Percentiles rank a stretch among this genome's conserved stretches.
phyloP scores from a whole-genome alignment of 108 stramenopile genomes.

The Fragilaria crotonensis region DNA sequence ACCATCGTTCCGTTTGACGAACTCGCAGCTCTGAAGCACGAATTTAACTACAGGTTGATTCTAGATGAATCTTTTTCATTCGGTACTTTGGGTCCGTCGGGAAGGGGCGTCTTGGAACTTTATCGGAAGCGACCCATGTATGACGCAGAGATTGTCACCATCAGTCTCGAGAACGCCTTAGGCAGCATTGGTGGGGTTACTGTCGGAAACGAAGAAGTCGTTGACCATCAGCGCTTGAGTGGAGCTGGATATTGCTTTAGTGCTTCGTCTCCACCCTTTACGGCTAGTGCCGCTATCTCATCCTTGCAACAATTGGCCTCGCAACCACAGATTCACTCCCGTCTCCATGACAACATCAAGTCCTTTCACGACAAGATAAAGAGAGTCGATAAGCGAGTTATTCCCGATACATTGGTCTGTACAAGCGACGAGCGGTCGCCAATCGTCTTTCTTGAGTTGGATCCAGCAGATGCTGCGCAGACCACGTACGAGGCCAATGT shows the following conservation, averaged over 20 bases:
- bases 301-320: slow-evolving; percentile 34
- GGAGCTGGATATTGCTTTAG: slow-evolving; percentile 99
- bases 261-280: slow-evolving; percentile 96
- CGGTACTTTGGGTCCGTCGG: slow-evolving; percentile 84
- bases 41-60: slow-evolving; percentile 89
- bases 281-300: slow-evolving; percentile 68
- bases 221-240: slow-evolving; percentile 95
- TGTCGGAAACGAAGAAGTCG: slow-evolving; percentile 92
- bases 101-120: slow-evolving; percentile 77
- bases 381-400: not conserved
- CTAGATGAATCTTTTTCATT: slow-evolving; percentile 94
- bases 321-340: slow-evolving; percentile 13
- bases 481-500: slow-evolving; percentile 39
- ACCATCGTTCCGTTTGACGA: slow-evolving; percentile 85
- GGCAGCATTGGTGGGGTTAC: slow-evolving; percentile 95
- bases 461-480: slow-evolving; percentile 33
- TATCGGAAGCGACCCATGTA: slow-evolving; percentile 50
- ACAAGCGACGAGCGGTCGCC: slow-evolving; percentile 70
- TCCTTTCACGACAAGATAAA: slow-evolving; percentile 38
- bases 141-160: slow-evolving; percentile 88
- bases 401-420: slow-evolving; percentile 37
- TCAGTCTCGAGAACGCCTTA: slow-evolving; percentile 89
- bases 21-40: slow-evolving; percentile 85
- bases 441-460: slow-evolving; percentile 61
- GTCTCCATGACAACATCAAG: slow-evolving; percentile 28